Evolutionary conservation across 2,329 filamentous ascomycete species (phyloP), one percentile per base, ranked within the genome.

Genomic region (Fusarium pseudonygamai): DNA sequence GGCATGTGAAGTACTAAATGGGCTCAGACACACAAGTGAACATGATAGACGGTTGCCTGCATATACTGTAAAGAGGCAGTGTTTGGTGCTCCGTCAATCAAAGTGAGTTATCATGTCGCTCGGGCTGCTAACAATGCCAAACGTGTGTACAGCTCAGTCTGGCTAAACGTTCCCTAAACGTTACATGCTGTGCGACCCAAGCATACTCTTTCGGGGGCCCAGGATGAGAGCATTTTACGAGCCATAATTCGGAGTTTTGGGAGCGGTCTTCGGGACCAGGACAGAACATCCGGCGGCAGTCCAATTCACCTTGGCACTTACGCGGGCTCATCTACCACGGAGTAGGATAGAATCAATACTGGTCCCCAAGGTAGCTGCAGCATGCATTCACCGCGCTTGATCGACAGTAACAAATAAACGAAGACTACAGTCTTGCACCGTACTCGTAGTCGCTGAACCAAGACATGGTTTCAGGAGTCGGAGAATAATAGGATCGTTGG

Each of bases 391-490:
- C 30, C 40, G 53, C 28, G 42, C 36, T 40, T 28, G 42, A 30
- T 37, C 32, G 36, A 30, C 36, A 40, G 52, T 36, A 59, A 74
- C 28, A 64, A 49, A 52, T 46, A 56, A 40, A 36, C 47, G n/a
- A 61, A n/a, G 6, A 52, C 24, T 46, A 34, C 40, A 62, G 18
- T 36, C 37, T 42, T 24, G 30, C 39, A 36, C 32, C 14, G 28
- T 39, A 49, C 40, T 50, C 60, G 32, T 57, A 30, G 63, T 56
- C 47, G 22, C 58, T 55, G 60, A 40, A 65, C 49, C 49, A 60
- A 75, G 53, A 74, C 69, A 71, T 59, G 39, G 72, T 71, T 60
- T 78, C 70, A 77, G 59, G 47, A 47, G 52, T 52, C 64, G 56
- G 66, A 56, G 52, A 67, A 68, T 62, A 60, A 43, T 45, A 61